phyloP scores from a whole-genome alignment of 1,139 yeast genomes.

The Pichia sp. region DNA sequence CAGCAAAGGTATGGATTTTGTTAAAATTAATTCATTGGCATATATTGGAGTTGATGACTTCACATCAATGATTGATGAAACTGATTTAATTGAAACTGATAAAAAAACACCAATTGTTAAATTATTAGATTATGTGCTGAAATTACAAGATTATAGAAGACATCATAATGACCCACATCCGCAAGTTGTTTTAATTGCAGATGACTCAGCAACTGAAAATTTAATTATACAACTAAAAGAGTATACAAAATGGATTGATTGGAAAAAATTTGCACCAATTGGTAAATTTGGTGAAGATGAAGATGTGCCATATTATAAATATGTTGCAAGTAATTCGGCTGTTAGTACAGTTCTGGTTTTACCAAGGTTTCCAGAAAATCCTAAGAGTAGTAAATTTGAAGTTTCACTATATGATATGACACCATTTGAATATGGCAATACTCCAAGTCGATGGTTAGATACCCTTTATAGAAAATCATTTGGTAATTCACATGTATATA shows the following conservation, averaged over 20 bases:
- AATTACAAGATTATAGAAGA: constrained; percentile 27
- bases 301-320: constrained; percentile 20
- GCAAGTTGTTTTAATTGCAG: constrained; percentile 23
- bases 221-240: constrained; percentile 22
- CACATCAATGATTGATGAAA: constrained; percentile 24
- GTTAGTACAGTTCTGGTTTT: constrained; percentile 21
- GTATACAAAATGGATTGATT: constrained; percentile 27
- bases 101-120: constrained; percentile 22
- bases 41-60: constrained; percentile 30
- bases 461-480: constrained; percentile 17
- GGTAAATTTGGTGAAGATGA: constrained; percentile 21
- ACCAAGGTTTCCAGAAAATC: constrained; percentile 12
- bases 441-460: constrained; percentile 18
- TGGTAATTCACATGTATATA: constrained; percentile 21
- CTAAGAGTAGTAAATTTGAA: constrained; percentile 11
- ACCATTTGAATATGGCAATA: constrained; percentile 20
- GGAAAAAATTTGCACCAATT: constrained; percentile 25
- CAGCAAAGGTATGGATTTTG: constrained; percentile 27
- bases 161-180: constrained; percentile 27
- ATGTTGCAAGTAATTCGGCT: constrained; percentile 19
- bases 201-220: constrained; percentile 16
- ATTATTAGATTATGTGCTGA: constrained; percentile 25
- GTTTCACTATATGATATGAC: constrained; percentile 22
- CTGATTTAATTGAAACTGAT: constrained; percentile 14
- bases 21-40: constrained; percentile 23